phyloP scores from a whole-genome alignment of 208 protist species.

The Acanthamoeba castellanii region DNA sequence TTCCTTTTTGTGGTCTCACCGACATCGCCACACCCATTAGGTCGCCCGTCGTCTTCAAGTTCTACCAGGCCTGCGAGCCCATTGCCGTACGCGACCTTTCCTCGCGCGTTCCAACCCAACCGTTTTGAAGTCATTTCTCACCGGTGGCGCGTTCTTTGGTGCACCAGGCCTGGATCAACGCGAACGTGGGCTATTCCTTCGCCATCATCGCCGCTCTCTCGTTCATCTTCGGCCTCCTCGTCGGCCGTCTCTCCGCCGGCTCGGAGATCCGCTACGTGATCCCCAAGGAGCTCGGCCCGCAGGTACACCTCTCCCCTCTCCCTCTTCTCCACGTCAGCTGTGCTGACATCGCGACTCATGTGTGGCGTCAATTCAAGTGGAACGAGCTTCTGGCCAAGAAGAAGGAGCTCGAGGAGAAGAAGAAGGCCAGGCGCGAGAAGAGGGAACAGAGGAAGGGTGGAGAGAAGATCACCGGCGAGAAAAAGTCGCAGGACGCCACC shows the following conservation, averaged over 20 bases:
- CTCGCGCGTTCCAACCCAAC: neutral
- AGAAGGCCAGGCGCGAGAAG: neutral
- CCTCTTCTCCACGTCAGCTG: too few species aligned
- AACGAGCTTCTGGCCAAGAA: neutral
- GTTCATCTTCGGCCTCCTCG: conserved; percentile 11
- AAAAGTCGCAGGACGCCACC: neutral
- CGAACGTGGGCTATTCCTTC: neutral
- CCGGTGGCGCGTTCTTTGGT: too few species aligned
- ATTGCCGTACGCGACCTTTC: neutral
- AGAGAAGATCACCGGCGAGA: neutral
- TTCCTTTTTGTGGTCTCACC: neutral
- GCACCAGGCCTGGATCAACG: conserved; percentile 9
- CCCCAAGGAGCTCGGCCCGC: conserved; percentile 20
- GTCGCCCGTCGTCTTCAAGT: neutral
- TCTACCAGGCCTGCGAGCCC: neutral
- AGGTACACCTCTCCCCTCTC: neutral
- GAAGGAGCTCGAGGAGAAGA: neutral
- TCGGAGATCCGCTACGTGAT: conserved; percentile 16
- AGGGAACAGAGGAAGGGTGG: neutral
- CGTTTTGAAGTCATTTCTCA: too few species aligned
- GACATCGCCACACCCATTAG: neutral
- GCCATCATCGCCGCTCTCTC: neutral
- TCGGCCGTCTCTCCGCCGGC: neutral
- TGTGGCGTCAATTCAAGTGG: too few species aligned
- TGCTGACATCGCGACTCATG: neutral